Evolutionary conservation across 768 basidiomycete species (phyloP).

Genomic region (Tephrocybe sp.): DNA sequence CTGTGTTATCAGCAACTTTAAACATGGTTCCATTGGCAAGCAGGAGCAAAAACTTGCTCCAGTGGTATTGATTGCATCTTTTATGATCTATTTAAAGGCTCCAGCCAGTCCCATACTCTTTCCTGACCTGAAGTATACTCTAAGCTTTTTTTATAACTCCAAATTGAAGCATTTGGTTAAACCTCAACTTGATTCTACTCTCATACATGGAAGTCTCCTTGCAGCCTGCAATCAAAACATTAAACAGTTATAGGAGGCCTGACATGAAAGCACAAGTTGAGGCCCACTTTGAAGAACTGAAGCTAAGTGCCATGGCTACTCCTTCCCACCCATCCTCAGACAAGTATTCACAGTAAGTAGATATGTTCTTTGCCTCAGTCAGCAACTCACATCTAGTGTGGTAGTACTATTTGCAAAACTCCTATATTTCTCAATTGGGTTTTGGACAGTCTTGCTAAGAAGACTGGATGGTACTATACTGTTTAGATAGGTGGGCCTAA

Average conservation of each 20-base stretch:
- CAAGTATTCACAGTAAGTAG: too few species aligned
- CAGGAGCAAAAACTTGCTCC: neutral
- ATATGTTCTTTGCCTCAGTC: too few species aligned
- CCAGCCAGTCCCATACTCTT: neutral
- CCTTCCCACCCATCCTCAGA: too few species aligned
- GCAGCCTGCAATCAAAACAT: too few species aligned
- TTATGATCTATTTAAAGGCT: neutral
- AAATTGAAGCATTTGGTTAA: neutral
- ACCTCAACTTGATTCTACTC: too few species aligned
- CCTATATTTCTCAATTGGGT: neutral
- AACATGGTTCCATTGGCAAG: constrained; percentile 6
- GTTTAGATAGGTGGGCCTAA: constrained; percentile 9
- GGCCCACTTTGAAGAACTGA: too few species aligned
- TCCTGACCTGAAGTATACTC: constrained; percentile 1
- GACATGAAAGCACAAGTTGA: too few species aligned
- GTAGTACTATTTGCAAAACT: too few species aligned
- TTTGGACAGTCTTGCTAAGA: neutral
- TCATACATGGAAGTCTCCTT: too few species aligned
- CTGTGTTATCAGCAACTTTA: neutral
- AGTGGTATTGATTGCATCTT: neutral
- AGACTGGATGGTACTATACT: neutral
- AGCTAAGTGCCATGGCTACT: too few species aligned
- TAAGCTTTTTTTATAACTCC: neutral
- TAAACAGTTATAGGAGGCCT: too few species aligned
- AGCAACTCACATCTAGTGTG: too few species aligned